Percentiles rank a stretch among this genome's conserved stretches.
Conservation (phyloP, 768 basidiomycete species). For the Heimioporus sp. region DNA sequence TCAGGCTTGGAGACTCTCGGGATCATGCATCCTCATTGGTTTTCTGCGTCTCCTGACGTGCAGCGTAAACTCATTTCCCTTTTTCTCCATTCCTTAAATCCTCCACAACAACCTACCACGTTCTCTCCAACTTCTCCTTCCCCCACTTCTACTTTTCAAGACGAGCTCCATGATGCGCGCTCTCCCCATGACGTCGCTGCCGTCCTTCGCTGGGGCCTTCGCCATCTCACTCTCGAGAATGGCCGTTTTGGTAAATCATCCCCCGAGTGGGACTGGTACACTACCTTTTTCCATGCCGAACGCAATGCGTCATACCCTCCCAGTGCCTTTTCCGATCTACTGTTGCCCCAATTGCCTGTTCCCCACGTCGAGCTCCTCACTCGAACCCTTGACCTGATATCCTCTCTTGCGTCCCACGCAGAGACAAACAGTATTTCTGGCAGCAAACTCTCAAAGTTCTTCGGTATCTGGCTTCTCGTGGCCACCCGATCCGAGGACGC, state of each 20-base stretch:
- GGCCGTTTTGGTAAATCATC: slow-evolving; percentile 55
- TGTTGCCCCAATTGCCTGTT: slow-evolving; percentile 58
- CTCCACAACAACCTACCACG: slow-evolving; percentile 43
- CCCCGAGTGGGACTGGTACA: slow-evolving; percentile 67
- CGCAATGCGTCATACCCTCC: slow-evolving; percentile 57
- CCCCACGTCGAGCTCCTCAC: slow-evolving; percentile 59
- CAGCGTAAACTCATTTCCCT: slow-evolving; percentile 68
- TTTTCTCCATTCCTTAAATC: slow-evolving; percentile 63
- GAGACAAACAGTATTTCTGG: slow-evolving; percentile 74
- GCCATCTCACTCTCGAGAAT: slow-evolving; percentile 66
- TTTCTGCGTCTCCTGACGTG: slow-evolving; percentile 66
- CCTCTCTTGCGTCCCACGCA: slow-evolving; percentile 67
- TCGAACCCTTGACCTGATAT: slow-evolving; percentile 58
- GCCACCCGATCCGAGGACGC: slow-evolving; percentile 43
- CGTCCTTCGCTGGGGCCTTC: slow-evolving; percentile 77
- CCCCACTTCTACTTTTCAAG: slow-evolving; percentile 53
- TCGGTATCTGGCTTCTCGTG: slow-evolving; percentile 72
- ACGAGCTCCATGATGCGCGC: slow-evolving; percentile 61
- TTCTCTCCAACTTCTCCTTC: slow-evolving; percentile 51
- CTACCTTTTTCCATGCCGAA: slow-evolving; percentile 58
- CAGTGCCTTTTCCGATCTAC: slow-evolving; percentile 57
- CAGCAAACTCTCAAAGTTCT: slow-evolving; percentile 70
- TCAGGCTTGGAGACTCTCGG: slow-evolving; percentile 80
- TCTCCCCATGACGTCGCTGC: slow-evolving; percentile 78
- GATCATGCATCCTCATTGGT: slow-evolving; percentile 85